Percentiles rank a stretch among this genome's conserved stretches.
Evolutionary conservation across 2,329 filamentous ascomycete species (phyloP).

Genomic region (Bipolaris gigantea): DNA sequence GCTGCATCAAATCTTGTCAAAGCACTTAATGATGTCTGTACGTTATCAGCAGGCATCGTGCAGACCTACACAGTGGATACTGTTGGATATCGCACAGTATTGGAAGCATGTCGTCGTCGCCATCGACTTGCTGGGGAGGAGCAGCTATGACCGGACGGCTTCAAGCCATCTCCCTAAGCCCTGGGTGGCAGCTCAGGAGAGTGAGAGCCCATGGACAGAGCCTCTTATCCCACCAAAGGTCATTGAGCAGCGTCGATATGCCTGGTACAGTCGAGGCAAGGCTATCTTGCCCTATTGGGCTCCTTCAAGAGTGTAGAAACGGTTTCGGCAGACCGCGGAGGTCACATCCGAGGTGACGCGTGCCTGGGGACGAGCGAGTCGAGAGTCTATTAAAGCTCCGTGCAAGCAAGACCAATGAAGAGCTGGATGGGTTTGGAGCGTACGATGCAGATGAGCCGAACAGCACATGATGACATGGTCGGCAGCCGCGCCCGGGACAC

Average conservation of each 20-base stretch:
- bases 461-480: neutral
- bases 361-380: neutral
- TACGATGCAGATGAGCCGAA: neutral
- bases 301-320: neutral
- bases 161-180: neutral
- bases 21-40: neutral
- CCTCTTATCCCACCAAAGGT: neutral
- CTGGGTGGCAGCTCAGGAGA: constrained; percentile 1
- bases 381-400: neutral
- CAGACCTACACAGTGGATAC: neutral
- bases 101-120: neutral
- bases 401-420: neutral
- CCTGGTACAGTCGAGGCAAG: neutral
- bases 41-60: neutral
- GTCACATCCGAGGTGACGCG: neutral
- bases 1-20: neutral
- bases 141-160: constrained; percentile 1
- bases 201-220: constrained; percentile 1
- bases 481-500: constrained; percentile 3
- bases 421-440: neutral
- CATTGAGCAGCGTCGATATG: neutral
- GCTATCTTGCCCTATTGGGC: neutral
- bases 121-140: neutral
- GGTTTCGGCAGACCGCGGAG: neutral
- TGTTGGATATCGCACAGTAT: neutral